Percentiles rank a stretch among this genome's conserved stretches.
Conservation (phyloP, 2,329 filamentous ascomycete genomes). For the Ophiobolus disseminans region DNA sequence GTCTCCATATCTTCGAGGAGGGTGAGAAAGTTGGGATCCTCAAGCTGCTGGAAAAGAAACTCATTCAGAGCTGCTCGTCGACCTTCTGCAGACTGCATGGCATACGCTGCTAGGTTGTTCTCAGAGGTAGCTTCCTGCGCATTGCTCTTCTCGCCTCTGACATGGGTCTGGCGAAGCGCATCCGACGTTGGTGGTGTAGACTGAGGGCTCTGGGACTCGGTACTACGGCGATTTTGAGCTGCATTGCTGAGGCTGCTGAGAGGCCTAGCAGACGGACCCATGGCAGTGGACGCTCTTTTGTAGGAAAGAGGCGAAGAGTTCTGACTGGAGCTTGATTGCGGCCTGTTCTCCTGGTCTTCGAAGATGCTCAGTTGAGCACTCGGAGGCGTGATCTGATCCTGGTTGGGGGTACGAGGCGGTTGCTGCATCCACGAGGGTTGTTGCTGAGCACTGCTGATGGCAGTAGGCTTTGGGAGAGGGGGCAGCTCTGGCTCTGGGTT, state of each 20-base stretch:
- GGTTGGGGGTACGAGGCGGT: conserved; percentile 11
- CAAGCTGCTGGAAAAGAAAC: conserved; percentile 59
- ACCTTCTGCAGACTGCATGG: conserved; percentile 48
- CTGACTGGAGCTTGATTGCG: conserved; percentile 13
- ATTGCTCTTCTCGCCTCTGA: background rate
- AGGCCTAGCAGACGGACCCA: conserved; percentile 24
- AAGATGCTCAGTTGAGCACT: conserved; percentile 5
- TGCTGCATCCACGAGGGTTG: conserved; percentile 9
- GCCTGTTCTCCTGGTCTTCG: conserved; percentile 12
- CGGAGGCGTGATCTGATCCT: conserved; percentile 2
- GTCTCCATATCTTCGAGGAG: conserved; percentile 60
- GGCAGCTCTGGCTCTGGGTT: conserved; percentile 36
- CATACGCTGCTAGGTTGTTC: conserved; percentile 42
- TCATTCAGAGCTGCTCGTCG: conserved; percentile 55
- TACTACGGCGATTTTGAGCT: conserved; percentile 9
- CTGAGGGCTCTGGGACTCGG: conserved; percentile 3
- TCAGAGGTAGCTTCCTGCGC: background rate
- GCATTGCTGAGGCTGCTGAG: conserved; percentile 22
- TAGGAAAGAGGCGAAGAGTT: conserved; percentile 13
- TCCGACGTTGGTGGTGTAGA: conserved; percentile 14
- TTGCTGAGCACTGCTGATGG: conserved; percentile 20
- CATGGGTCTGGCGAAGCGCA: background rate
- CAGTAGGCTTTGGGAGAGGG: conserved; percentile 46
- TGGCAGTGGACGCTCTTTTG: conserved; percentile 12
- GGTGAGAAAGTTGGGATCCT: conserved; percentile 58